Base-by-base conservation (phyloP, 257 asterid genomes). In the Gynochthodes officinalis region DNA sequence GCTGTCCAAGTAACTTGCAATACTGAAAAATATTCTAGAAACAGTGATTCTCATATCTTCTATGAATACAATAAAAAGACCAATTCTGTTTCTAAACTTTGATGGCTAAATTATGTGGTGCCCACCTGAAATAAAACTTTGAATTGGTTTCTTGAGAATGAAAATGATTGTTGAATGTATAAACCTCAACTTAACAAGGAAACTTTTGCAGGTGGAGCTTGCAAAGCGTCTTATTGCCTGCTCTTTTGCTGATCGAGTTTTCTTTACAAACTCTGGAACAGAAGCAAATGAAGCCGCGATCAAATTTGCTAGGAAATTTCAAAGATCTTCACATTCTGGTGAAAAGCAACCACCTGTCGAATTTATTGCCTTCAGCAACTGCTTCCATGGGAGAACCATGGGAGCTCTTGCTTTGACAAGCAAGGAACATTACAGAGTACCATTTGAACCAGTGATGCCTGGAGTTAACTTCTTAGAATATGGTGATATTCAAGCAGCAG, bases 261-360 rank as follows among this genome's bases (percentile, higher is more conserved):
- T 95, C 87, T 95, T 92, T 72, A 85, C 94, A 62, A 95, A 95
- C 69, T 95, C 99, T 7, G 98, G 99, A 63, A 87, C 99, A n/a
- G 97, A 95, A 80, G 97, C 99, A 60, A 92, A 86, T 65, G 98
- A 95, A 85, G 99, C 98, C 57, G 97, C 99, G 8, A 86, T 95
- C 50, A 92, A 95, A 81, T 95, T 95, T 77, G 81, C 99, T 0
- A 84, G 98, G 65, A 94, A 94, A 71, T 94, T 85, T 78, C 97
- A 91, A 64, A 73, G 90, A 80, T 69, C 68, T 74, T 74, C 84
- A 10, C 89, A 67, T 71, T 87, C 94, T 4, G 89, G 81, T 48
- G 71, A 69, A 57, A 82, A 81, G 68, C 78, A 87, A 62, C 89
- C 95, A 28, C 92, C 98, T 0, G 46, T 76, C 57, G 94, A 88